Evolutionary conservation across 2,329 filamentous ascomycete species (phyloP).

Genomic region (Simplicillium aogashimaense): DNA sequence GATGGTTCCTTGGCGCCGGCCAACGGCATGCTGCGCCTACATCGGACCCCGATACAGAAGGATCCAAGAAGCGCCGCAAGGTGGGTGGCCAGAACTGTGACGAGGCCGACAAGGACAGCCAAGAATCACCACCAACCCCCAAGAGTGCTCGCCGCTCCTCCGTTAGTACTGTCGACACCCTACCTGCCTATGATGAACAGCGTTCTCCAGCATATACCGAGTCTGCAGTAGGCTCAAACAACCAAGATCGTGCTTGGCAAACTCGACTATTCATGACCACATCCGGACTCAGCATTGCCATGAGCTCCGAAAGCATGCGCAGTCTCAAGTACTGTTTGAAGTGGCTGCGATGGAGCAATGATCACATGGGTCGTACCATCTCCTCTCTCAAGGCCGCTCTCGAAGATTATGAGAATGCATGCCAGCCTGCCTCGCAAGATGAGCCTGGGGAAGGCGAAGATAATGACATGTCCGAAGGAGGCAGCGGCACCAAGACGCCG

Average conservation of each 20-base stretch:
- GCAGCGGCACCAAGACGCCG: constrained; percentile 10
- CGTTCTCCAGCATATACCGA: constrained; percentile 69
- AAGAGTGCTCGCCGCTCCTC: constrained; percentile 44
- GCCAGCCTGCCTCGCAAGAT: constrained; percentile 6
- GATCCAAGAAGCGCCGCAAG: constrained; percentile 50
- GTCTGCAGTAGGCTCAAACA: constrained; percentile 20
- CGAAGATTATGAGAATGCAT: constrained; percentile 63
- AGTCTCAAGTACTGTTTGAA: constrained; percentile 77
- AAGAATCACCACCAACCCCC: constrained; percentile 16
- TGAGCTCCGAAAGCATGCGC: constrained; percentile 78
- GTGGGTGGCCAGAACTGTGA: constrained; percentile 33
- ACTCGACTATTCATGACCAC: constrained; percentile 82
- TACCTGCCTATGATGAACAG: constrained; percentile 77
- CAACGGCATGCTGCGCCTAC: constrained; percentile 38
- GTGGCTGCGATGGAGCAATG: constrained; percentile 74
- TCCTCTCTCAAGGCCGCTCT: constrained; percentile 63
- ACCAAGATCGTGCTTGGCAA: constrained; percentile 49
- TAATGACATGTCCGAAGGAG: constrained; percentile 7
- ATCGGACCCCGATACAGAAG: constrained; percentile 35
- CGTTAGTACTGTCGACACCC: constrained; percentile 59
- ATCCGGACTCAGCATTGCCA: constrained; percentile 79
- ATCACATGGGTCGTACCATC: constrained; percentile 68
- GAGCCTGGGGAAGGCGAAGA: constrained; percentile 15
- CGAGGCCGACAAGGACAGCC: constrained; percentile 11
- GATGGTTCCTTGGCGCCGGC: constrained; percentile 66